phyloP scores from a whole-genome alignment of 768 basidiomycete species.

The Crassisporium funariophilum region DNA sequence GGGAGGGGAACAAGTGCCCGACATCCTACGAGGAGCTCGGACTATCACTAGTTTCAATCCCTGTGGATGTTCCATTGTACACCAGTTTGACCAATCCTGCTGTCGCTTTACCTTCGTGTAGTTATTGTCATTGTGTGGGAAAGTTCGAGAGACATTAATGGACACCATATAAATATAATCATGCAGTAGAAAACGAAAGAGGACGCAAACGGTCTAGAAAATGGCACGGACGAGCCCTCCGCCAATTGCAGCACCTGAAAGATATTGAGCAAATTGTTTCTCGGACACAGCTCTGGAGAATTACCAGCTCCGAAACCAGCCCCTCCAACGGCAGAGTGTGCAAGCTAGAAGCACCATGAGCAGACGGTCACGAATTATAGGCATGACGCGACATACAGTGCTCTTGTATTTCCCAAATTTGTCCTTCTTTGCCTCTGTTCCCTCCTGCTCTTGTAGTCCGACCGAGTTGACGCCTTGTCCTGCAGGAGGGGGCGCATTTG shows the following conservation, averaged over 20 bases:
- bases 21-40: no score
- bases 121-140: no score
- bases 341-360: conserved; percentile 41
- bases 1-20: no score
- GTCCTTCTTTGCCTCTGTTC: conserved; percentile 54
- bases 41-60: no score
- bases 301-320: conserved; percentile 76
- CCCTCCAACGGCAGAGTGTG: conserved; percentile 66
- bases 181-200: background rate
- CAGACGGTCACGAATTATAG: background rate
- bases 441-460: conserved; percentile 46
- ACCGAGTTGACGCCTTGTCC: conserved; percentile 39
- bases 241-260: conserved; percentile 38
- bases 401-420: conserved; percentile 59
- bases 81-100: no score
- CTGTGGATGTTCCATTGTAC: no score
- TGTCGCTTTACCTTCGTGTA: no score
- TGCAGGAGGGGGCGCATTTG: conserved; percentile 38
- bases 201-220: conserved; percentile 21
- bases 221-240: conserved; percentile 37
- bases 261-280: background rate
- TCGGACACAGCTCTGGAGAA: conserved; percentile 24
- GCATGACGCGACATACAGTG: conserved; percentile 43
- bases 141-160: no score
- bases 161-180: no score